Evolutionary conservation across 176 grass and related monocot species (phyloP), one percentile per base, ranked within the genome.

Genomic region (Zea luxurians): DNA sequence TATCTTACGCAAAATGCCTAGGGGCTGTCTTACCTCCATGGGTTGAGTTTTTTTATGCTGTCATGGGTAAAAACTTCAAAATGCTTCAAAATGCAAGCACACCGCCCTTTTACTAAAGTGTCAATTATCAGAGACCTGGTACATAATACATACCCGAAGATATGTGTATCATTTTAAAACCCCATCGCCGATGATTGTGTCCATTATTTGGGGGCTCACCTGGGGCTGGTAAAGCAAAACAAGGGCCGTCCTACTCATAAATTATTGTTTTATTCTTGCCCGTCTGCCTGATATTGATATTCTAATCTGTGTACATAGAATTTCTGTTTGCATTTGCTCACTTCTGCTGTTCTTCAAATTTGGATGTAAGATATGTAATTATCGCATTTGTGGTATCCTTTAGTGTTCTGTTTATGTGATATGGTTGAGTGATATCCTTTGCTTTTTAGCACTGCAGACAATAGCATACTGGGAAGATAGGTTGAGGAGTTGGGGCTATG

Each of bases 401-500:
- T 41, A 50, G 50, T 21, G 13, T 79, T 62, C 36, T 5, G 40
- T 68, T 68, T 83, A 40, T 68, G 65, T 34, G 62, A 13, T 69
- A n/a, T 38, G 17, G 18, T 57, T 46, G n/a, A 37, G 3, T 83
- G 34, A 59, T 82, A 43, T 13, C 73, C 61, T 53, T 20, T 52
- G 11, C 3, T 8, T 21, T 78, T 21, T 38, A 13, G 44, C 35
- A 15, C 15, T 84, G 75, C 87, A 97, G 95, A 71, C 74, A 46
- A 74, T 90, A 75, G 66, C 86, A 47, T 80, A 85, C 73, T 97
- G 95, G 95, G 87, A 78, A 77, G 91, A 94, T 55, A 92, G 89
- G 66, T 63, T 94, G 50, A 86, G 83, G 48, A 86, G 67, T 58
- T 97, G 91, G 95, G 91, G 95, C 55, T 97, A 97, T 63, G 85